These are phyloP conservation scores for Globisporangium viniferum DNA, from an alignment of 352 stramenopile genomes.

Conservation along the genomic window DNA sequence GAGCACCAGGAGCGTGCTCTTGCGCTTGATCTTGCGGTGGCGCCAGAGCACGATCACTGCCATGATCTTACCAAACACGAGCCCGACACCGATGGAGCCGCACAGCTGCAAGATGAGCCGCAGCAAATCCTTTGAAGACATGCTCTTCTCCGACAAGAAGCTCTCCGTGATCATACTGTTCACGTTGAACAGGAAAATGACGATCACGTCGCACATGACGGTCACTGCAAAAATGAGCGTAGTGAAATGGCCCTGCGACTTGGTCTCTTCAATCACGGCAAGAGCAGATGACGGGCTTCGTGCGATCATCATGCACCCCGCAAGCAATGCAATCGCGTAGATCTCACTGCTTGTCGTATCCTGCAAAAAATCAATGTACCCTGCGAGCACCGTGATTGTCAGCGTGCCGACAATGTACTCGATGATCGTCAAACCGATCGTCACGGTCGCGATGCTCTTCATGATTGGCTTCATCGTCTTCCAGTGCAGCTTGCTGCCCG, in stretches of 20 bases:
- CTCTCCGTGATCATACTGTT: slow-evolving; percentile 70
- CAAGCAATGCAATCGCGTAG: slow-evolving; percentile 58
- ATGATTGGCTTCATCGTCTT: slow-evolving; percentile 59
- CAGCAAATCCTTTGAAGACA: slow-evolving; percentile 29
- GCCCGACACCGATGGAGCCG: slow-evolving; percentile 44
- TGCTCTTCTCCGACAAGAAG: slow-evolving; percentile 52
- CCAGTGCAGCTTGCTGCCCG: slow-evolving; percentile 64
- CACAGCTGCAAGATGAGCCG: slow-evolving; percentile 40
- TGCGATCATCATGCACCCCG: slow-evolving; percentile 72
- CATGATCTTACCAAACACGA: slow-evolving; percentile 53
- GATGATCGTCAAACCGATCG: slow-evolving; percentile 45
- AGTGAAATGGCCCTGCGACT: slow-evolving; percentile 63
- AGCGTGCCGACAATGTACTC: slow-evolving; percentile 68
- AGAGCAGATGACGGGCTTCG: slow-evolving; percentile 62
- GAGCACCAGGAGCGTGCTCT: slow-evolving; percentile 36
- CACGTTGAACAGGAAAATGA: slow-evolving; percentile 74
- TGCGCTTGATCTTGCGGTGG: slow-evolving; percentile 46
- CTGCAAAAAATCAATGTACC: slow-evolving; percentile 63
- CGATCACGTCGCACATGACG: slow-evolving; percentile 66
- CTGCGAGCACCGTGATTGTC: slow-evolving; percentile 53
- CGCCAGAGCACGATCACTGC: slow-evolving; percentile 53
- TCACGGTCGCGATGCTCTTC: slow-evolving; percentile 51
- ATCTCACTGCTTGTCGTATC: slow-evolving; percentile 54
- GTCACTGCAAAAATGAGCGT: slow-evolving; percentile 67
- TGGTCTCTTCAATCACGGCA: slow-evolving; percentile 66